A percentile compares a stretch with the other conserved stretches of the same genome.
These are phyloP conservation scores for Ustilago vetiveriae DNA, from an alignment of 1,284 basidiomycete genomes.

Conservation along the genomic window DNA sequence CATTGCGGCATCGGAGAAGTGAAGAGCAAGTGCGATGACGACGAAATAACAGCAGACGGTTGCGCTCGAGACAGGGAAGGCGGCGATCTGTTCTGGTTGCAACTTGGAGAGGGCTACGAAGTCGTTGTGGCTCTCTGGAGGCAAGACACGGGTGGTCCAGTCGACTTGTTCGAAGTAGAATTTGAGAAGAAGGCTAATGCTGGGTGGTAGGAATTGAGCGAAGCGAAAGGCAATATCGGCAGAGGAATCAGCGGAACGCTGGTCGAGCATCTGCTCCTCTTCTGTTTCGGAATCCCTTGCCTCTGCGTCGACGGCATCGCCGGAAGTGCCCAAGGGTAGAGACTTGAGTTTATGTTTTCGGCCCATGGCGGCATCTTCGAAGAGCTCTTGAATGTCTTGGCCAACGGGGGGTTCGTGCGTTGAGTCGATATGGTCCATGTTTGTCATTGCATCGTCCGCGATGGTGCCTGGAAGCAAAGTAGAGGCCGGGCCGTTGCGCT, in stretches of 20 bases:
- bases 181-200: conserved; percentile 38
- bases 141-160: conserved; percentile 55
- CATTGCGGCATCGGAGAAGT: conserved; percentile 44
- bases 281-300: conserved; percentile 35
- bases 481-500: conserved; percentile 5
- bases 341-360: conserved; percentile 41
- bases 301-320: conserved; percentile 7
- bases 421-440: conserved; percentile 6
- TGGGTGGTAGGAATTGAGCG: conserved; percentile 32
- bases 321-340: conserved; percentile 22
- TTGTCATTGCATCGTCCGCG: conserved; percentile 12
- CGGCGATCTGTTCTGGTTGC: conserved; percentile 44
- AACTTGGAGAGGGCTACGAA: conserved; percentile 40
- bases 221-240: conserved; percentile 48
- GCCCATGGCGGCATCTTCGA: conserved; percentile 47
- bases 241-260: conserved; percentile 40
- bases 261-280: conserved; percentile 39
- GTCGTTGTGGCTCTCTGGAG: conserved; percentile 19
- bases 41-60: conserved; percentile 59
- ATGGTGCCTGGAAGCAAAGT: conserved; percentile 1
- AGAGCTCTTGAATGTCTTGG: conserved; percentile 41
- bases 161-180: conserved; percentile 61
- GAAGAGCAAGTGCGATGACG: conserved; percentile 59
- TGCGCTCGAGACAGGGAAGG: conserved; percentile 50
- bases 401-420: conserved; percentile 22